phyloP scores from a whole-genome alignment of 805 yeast genomes.

The Candida gorgasii region DNA sequence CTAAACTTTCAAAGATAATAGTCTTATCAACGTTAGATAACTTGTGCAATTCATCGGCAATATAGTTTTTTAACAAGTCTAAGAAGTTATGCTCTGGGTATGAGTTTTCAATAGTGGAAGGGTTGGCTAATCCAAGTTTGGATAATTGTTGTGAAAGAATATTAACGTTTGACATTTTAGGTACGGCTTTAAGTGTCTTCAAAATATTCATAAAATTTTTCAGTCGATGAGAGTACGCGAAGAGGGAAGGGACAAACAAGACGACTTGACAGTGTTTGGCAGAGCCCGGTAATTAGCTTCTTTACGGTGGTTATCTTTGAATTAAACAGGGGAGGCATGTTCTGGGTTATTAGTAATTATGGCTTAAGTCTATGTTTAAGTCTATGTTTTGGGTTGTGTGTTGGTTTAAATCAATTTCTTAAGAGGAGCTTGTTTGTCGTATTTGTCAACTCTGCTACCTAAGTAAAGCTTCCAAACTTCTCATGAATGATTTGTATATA shows the following conservation, averaged over 20 bases:
- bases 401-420: no score
- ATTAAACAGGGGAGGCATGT: no score
- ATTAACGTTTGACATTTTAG: conserved; percentile 19
- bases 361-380: no score
- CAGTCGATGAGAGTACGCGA: conserved; percentile 4
- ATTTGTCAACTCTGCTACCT: no score
- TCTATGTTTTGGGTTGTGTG: no score
- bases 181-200: conserved; percentile 8
- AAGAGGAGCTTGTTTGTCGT: no score
- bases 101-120: conserved; percentile 55
- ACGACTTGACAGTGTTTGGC: background rate
- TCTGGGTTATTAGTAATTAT: no score
- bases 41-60: conserved; percentile 72
- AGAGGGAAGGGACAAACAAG: background rate
- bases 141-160: conserved; percentile 36
- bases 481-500: no score
- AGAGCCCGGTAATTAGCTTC: no score
- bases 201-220: conserved; percentile 16
- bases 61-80: conserved; percentile 87
- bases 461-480: no score
- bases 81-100: conserved; percentile 77
- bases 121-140: conserved; percentile 41
- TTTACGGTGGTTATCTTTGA: no score
- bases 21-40: conserved; percentile 70
- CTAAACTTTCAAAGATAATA: conserved; percentile 80